Evolutionary conservation across 1,139 yeast genomes (phyloP).

Genomic region (Pichia inconspicua): DNA sequence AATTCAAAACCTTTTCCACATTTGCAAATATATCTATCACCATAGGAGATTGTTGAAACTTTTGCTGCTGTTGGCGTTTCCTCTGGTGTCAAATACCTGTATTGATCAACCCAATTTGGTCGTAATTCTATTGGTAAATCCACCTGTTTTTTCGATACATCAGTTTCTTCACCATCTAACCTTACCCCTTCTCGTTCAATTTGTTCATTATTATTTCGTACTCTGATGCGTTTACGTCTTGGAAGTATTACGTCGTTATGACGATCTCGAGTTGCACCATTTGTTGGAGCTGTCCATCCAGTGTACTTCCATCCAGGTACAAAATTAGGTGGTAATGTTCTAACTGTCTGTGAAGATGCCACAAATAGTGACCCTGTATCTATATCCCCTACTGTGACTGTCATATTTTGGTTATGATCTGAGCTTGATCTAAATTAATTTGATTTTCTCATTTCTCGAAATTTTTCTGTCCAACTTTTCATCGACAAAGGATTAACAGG

Average conservation of each 20-base stretch:
- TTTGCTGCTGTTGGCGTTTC: not conserved
- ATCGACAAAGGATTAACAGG: not conserved
- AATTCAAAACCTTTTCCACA: not conserved
- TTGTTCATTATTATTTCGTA: not conserved
- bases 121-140: not conserved
- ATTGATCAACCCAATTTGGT: not conserved
- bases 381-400: not conserved
- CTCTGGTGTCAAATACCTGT: not conserved
- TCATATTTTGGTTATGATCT: not conserved
- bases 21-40: not conserved
- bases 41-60: not conserved
- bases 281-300: not conserved
- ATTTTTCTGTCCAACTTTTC: not conserved
- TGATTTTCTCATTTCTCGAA: not conserved
- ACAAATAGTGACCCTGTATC: not conserved
- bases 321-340: not conserved
- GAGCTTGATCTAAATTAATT: no score
- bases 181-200: not conserved
- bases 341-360: not conserved
- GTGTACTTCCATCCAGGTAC: not conserved
- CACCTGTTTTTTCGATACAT: no score
- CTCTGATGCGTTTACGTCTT: not conserved
- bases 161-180: not conserved
- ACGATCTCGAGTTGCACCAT: not conserved
- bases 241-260: not conserved